phyloP scores from a whole-genome alignment of 2,329 filamentous ascomycete species.

The Coniella lustricola region DNA sequence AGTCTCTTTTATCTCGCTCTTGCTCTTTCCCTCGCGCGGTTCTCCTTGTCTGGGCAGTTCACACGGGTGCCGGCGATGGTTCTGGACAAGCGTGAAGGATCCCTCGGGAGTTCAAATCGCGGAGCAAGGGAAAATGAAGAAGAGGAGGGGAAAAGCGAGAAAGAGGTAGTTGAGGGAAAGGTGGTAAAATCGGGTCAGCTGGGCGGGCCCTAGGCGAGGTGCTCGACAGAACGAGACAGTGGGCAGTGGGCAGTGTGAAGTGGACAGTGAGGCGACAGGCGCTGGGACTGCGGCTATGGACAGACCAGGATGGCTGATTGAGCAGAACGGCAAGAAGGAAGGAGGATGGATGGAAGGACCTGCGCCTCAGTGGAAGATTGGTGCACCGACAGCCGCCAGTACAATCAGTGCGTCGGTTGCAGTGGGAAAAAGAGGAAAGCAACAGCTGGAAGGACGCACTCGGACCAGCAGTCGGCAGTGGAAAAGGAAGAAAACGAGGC shows the following conservation, averaged over 20 bases:
- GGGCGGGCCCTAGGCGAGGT: neutral
- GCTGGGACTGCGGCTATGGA: neutral
- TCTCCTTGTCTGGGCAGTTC: neutral
- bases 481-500: neutral
- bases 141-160: neutral
- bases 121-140: conserved; percentile 6
- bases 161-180: neutral
- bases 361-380: neutral
- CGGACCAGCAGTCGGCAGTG: neutral
- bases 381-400: conserved; percentile 1
- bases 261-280: neutral
- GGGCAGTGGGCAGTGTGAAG: neutral
- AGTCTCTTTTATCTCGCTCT: neutral
- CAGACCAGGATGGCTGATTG: neutral
- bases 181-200: neutral
- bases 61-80: neutral
- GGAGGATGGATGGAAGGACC: neutral
- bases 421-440: neutral
- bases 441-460: too few relatives aligned
- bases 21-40: neutral
- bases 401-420: neutral
- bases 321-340: neutral
- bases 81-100: conserved; percentile 9
- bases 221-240: too few relatives aligned
- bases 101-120: conserved; percentile 7